Evolutionary conservation across 257 asterid genomes (phyloP).

Genomic region (Striga asiatica): DNA sequence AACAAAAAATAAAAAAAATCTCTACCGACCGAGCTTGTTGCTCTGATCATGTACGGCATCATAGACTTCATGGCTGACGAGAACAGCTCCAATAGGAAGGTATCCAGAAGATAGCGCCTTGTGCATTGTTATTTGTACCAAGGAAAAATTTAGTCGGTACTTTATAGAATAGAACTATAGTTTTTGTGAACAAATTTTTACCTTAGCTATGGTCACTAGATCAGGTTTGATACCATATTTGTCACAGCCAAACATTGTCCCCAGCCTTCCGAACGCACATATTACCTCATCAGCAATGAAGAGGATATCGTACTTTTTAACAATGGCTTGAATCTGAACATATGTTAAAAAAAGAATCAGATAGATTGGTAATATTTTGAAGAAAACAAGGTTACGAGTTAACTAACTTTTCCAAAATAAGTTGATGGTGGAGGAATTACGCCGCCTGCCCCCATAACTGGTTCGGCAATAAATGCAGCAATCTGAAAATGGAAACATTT

Average conservation of each 20-base stretch:
- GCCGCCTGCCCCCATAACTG: conserved; percentile 99
- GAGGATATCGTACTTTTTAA: conserved; percentile 74
- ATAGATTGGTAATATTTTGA: no score
- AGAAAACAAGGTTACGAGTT: no score
- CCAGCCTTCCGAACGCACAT: conserved; percentile 94
- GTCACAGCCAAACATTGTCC: conserved; percentile 90
- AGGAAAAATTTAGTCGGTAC: not conserved
- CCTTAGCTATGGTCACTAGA: conserved; percentile 92
- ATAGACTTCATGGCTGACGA: conserved; percentile 62
- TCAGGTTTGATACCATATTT: conserved; percentile 85
- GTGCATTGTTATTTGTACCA: conserved; percentile 7
- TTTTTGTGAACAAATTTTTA: conserved; percentile 7
- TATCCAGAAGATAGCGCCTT: conserved; percentile 97
- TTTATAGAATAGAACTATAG: not conserved
- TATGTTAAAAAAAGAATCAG: not conserved
- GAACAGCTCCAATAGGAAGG: conserved; percentile 93
- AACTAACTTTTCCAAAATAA: conserved; percentile 73
- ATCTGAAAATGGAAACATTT: conserved; percentile 32
- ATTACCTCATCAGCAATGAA: conserved; percentile 94
- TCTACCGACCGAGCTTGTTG: conserved; percentile 71
- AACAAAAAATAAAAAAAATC: not conserved
- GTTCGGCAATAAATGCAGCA: conserved; percentile 96
- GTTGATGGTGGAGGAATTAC: conserved; percentile 91
- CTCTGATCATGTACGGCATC: conserved; percentile 86
- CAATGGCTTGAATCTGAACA: conserved; percentile 77